Base-by-base conservation (phyloP, 805 yeast species). In the Allodekkera sacchari region DNA sequence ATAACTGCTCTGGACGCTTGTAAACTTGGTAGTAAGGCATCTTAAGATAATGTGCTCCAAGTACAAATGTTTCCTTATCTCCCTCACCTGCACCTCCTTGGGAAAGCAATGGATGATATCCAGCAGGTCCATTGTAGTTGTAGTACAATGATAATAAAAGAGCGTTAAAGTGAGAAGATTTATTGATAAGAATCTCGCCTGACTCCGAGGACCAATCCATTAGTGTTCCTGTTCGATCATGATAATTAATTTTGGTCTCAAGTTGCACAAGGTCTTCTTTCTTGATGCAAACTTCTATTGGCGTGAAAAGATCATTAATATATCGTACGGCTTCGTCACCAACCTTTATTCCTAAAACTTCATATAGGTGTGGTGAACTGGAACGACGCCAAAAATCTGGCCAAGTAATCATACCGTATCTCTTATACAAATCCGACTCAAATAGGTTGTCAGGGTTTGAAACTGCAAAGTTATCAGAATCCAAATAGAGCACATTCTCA, bases 341-440 rank as follows among this genome's bases (percentile, higher is more conserved):
- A 2, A 73, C 36, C 13, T 38, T 25, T 19, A 51, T 44, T 15
- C 50, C 52, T 4, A 48, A 27, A 2, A 45, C 30, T 21, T 67
- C 56, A 49, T 76, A 79, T 41, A 68, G 68, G 22, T 56, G 50
- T 2, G 87, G 85, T 1, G 80, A 64, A 0, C 83, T 72, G 4
- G 81, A 71, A 37, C 88, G 63, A 44, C 72, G 63, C 87, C 88
- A 79, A 38, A 74, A 74, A 55, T 79, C 87, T 1, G 87, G 88
- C 87, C 87, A 79, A 2, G 76, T 63, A 20, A 79, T 64, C 52
- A 79, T 52, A 3, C 83, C 81, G 23, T 58, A 53, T 10, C 57
- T 49, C 18, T 43, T 36, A 48, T 63, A 77, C 3, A 80, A 67
- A 15, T 64, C 64, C 1, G 57, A 47, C 1, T 38, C 34, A 18